A percentile compares a stretch with the other conserved stretches of the same genome.
Evolutionary conservation across 768 basidiomycete genomes (phyloP).

Genomic region (Amanita fuliginea): DNA sequence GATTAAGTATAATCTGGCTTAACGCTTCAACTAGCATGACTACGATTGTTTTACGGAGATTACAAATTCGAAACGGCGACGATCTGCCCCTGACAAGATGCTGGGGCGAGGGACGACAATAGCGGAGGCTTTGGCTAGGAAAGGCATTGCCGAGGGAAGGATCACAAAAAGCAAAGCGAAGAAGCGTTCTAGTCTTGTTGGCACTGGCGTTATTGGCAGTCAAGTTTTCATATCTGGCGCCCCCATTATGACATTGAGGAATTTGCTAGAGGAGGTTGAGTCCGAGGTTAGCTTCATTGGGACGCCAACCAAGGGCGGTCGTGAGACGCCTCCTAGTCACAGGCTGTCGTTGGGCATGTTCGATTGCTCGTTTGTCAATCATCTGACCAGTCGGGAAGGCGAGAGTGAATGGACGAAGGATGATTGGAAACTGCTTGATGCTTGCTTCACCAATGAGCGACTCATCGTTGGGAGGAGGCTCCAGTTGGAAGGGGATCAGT

Average conservation of each 20-base stretch:
- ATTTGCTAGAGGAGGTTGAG: constrained; percentile 52
- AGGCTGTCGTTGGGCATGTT: not conserved
- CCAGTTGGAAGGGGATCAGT: constrained; percentile 18
- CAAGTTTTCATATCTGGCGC: constrained; percentile 44
- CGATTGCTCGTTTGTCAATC: not conserved
- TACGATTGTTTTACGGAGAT: constrained; percentile 70
- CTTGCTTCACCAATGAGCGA: constrained; percentile 66
- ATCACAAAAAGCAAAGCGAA: constrained; percentile 11
- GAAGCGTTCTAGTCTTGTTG: constrained; percentile 20
- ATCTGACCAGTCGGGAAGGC: constrained; percentile 5
- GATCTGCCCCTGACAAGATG: constrained; percentile 10
- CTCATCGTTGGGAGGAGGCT: constrained; percentile 29
- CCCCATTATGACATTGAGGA: constrained; percentile 40
- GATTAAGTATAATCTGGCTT: not conserved
- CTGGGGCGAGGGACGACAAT: not conserved
- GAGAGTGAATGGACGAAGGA: constrained; percentile 51
- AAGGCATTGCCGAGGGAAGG: not conserved
- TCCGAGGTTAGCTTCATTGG: constrained; percentile 17
- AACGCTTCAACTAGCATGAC: constrained; percentile 49
- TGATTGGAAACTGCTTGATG: constrained; percentile 75
- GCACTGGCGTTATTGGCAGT: constrained; percentile 37
- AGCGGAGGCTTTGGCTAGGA: not conserved
- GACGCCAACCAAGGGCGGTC: constrained; percentile 13
- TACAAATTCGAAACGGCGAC: constrained; percentile 17
- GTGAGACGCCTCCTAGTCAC: constrained; percentile 17